phyloP scores from a whole-genome alignment of 75 land plant genomes.

The Selaginella tamariscina region DNA sequence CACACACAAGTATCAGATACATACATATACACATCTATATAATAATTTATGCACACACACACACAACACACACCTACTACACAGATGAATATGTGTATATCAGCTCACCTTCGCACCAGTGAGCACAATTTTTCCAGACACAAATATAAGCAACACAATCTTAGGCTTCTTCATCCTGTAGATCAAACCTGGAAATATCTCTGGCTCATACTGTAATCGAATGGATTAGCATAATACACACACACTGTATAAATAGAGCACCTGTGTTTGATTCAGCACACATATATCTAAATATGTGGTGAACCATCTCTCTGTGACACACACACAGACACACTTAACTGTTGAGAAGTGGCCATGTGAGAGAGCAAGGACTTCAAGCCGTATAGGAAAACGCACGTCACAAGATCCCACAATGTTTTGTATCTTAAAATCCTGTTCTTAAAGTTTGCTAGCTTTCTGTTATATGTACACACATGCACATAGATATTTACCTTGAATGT shows the following conservation, averaged over 20 bases:
- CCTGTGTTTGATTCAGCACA: too few relatives aligned
- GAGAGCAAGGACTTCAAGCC: not conserved
- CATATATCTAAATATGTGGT: too few relatives aligned
- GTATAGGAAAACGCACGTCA: not conserved
- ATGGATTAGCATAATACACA: not conserved
- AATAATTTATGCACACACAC: too few relatives aligned
- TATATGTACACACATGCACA: too few relatives aligned
- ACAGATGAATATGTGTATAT: not conserved
- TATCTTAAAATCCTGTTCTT: constrained; percentile 6
- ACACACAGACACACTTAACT: too few relatives aligned
- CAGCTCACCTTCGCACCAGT: constrained; percentile 1
- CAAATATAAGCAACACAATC: constrained; percentile 9
- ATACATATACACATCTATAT: too few relatives aligned
- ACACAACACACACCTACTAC: too few relatives aligned
- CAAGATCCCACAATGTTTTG: constrained; percentile 10
- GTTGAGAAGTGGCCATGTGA: constrained; percentile 6
- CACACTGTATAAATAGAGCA: too few relatives aligned
- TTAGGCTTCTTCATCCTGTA: constrained; percentile 9
- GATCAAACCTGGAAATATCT: constrained; percentile 6
- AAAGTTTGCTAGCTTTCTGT: too few relatives aligned
- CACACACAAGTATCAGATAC: too few relatives aligned
- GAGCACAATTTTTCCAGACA: constrained; percentile 10
- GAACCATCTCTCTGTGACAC: too few relatives aligned
- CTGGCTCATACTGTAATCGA: constrained; percentile 7
- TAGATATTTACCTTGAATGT: constrained; percentile 1